Base-by-base conservation (phyloP, 345 rosid genomes). In the Lepidium didymum region DNA sequence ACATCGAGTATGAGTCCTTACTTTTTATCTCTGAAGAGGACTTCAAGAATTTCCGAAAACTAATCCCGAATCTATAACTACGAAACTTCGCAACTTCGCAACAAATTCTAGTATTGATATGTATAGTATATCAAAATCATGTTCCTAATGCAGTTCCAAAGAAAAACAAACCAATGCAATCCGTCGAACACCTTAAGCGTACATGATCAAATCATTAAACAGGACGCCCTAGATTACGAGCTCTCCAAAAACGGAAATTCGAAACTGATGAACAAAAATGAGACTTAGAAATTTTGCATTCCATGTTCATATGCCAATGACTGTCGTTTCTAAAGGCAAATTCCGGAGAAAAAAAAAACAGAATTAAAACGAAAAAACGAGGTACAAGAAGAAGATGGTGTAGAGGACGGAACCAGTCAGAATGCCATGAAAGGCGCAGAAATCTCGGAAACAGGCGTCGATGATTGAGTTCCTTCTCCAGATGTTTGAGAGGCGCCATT, bases 401-500 rank as follows among this genome's bases (percentile, higher is more conserved):
- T 10, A 70, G 34, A 12, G 23, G 36, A 51, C 10, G 8, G 33
- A 18, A 88, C 89, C 90, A 55, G 91, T 77, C 64, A 77, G 62
- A 60, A 86, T 86, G 56, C 79, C 86, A 61, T 75, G 88, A 35
- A 84, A 78, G 37, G 90, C 85, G 52, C 94, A 87, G 49, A 86
- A 87, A 31, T 76, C 75, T 67, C 62, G 85, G 82, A 90, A 83
- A 74, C 55, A 40, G 31, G 80, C 62, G 73, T 85, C 89, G 25
- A 89, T 25, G 36, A 81, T 41, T 25, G 89, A 78, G 72, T 77
- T 76, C 77, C 54, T 29, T 56, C 82, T 81, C 83, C 40, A 87
- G 72, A n/a, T 80, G 69, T 53, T 80, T 79, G 75, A 83, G 75
- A 27, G 86, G 84, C 60, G 91, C 80, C 96, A 89, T 89, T 68